Base-by-base conservation (phyloP, 1,139 yeast genomes). In the Eremothecium coryli region DNA sequence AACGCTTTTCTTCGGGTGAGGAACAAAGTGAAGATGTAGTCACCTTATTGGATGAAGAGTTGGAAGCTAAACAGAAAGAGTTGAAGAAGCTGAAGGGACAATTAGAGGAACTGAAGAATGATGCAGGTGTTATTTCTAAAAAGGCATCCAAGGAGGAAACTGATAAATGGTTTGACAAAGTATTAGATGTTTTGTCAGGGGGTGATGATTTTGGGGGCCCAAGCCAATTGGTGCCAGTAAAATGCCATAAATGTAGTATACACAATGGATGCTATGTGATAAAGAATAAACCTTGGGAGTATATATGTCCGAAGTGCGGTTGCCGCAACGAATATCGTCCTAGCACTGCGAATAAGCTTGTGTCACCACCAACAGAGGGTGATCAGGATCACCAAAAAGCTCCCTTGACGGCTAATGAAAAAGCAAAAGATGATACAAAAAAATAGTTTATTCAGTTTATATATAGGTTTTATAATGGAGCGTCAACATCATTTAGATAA, bases 231-330 rank as follows among this genome's bases (percentile, higher is more conserved):
- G 32, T 33, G 17, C 52, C 52, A 8, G 39, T 52, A 9, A 32
- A 47, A 5, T 56, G 61, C 32, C 33, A 43, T 1, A 38, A 50
- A 10, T 56, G 61, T 33, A 36, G 41, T 7, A 38, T 33, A 18
- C 46, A 42, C 27, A 35, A 44, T 6, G 58, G 59, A 8, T 38
- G 47, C 7, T 56, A 50, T 36, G 42, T 45, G 11, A 30, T 50
- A 9, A 53, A 64, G 15, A 84, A 93, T 0, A 55, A 54, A 4
- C 58, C 62, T 13, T 74, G 85, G 6, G 61, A 61, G 38, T 88
- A 78, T 51, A 58, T 67, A 4, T 88, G 97, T 57, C 85, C 90
- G 8, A 61, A 64, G 22, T 88, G 97, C 60, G 85, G 84, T 1
- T 48, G 41, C 32, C 22, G 4, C 13, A n/a, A 15, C 4, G 22